Percentiles rank a stretch among this genome's conserved stretches.
Conservation (phyloP, 352 stramenopile genomes). For the Pythium angustatum region DNA sequence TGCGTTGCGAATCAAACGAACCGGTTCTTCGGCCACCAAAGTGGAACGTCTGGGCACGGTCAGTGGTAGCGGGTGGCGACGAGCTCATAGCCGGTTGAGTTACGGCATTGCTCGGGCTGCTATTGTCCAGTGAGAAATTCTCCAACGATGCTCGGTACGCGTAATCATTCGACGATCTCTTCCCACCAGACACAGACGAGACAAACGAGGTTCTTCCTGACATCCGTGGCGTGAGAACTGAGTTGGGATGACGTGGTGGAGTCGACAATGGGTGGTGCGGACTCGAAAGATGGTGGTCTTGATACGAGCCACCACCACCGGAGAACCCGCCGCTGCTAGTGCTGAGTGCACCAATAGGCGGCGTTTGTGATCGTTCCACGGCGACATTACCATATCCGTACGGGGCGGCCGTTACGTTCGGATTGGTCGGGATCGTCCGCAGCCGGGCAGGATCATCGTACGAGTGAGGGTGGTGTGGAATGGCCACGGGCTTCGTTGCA, state of each 20-base stretch:
- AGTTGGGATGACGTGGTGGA: slow-evolving; percentile 68
- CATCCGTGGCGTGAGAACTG: slow-evolving; percentile 44
- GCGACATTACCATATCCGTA: slow-evolving; percentile 81
- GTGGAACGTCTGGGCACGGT: slow-evolving; percentile 19
- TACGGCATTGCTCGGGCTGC: slow-evolving; percentile 1
- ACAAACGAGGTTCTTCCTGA: slow-evolving; percentile 30
- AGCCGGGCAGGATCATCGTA: slow-evolving; percentile 62
- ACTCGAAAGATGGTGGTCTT: slow-evolving; percentile 39
- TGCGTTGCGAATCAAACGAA: slow-evolving; percentile 22
- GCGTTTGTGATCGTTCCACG: slow-evolving; percentile 41
- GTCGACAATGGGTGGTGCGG: slow-evolving; percentile 51
- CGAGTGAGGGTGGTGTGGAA: slow-evolving; percentile 64
- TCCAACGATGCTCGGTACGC: slow-evolving; percentile 49
- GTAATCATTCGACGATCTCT: slow-evolving; percentile 35
- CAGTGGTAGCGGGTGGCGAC: slow-evolving; percentile 9
- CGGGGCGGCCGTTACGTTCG: slow-evolving; percentile 65
- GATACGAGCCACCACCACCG: slow-evolving; percentile 36
- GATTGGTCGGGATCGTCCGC: slow-evolving; percentile 45
- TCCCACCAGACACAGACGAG: slow-evolving; percentile 31
- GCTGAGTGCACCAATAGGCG: slow-evolving; percentile 5
- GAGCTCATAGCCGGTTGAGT: neutral
- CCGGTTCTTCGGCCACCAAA: slow-evolving; percentile 13
- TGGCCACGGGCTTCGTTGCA: slow-evolving; percentile 16
- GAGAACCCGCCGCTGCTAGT: slow-evolving; percentile 28
- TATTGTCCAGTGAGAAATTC: slow-evolving; percentile 64